These are phyloP conservation scores for Alternaria sp. DNA, from an alignment of 2,329 filamentous ascomycete species.

Conservation along the genomic window DNA sequence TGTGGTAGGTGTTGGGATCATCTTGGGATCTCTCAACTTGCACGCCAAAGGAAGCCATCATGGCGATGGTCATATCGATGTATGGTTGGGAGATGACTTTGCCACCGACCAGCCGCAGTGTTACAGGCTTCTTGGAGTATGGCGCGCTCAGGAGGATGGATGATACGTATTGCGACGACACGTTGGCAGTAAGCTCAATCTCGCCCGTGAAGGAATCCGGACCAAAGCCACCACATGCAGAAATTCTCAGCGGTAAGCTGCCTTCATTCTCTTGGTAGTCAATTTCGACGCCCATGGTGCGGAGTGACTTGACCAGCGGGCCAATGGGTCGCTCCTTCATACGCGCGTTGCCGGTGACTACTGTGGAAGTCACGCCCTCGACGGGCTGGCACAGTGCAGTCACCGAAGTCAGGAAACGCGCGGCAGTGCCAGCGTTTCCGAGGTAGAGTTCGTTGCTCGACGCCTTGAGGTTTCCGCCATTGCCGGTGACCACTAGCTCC, in stretches of 20 bases:
- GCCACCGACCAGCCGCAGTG: constrained; percentile 86
- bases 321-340: constrained; percentile 98
- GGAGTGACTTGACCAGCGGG: constrained; percentile 87
- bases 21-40: constrained; percentile 75
- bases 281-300: constrained; percentile 83
- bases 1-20: constrained; percentile 91
- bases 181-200: constrained; percentile 90
- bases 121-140: constrained; percentile 93
- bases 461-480: constrained; percentile 82
- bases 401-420: constrained; percentile 91
- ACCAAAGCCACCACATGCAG: constrained; percentile 64
- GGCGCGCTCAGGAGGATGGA: constrained; percentile 96
- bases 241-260: constrained; percentile 82
- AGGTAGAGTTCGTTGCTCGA: constrained; percentile 82
- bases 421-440: constrained; percentile 95
- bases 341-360: constrained; percentile 90
- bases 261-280: constrained; percentile 83
- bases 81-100: constrained; percentile 97
- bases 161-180: constrained; percentile 99
- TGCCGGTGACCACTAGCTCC: constrained; percentile 85
- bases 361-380: constrained; percentile 67
- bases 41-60: constrained; percentile 95
- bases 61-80: constrained; percentile 97
- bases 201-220: constrained; percentile 74
- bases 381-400: constrained; percentile 79